Conservation (phyloP, 208 protist genomes). For the Wallacemonas sp. region DNA sequence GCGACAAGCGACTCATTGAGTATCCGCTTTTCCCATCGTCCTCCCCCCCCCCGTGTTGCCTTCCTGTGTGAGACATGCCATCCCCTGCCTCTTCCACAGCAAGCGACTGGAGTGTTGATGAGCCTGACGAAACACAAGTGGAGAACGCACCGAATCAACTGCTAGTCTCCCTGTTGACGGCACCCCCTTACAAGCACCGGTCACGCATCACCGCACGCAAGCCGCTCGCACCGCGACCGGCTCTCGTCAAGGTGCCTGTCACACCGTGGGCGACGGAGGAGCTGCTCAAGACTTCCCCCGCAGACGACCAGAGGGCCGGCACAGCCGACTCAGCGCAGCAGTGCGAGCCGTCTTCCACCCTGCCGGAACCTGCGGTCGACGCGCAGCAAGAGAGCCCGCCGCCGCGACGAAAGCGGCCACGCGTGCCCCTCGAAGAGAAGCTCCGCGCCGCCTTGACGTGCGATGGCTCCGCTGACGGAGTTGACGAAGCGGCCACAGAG, state of each 20-base stretch:
- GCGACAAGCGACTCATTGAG: too few relatives aligned
- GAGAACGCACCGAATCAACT: constrained; percentile 3
- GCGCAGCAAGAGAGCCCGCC: not conserved
- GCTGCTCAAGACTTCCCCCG: not conserved
- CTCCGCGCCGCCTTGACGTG: constrained; percentile 13
- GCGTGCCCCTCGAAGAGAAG: constrained; percentile 13
- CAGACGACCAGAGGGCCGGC: too few relatives aligned
- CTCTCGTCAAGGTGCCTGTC: not conserved
- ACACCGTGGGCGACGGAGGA: not conserved
- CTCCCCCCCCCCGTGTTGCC: too few relatives aligned
- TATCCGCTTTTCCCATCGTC: too few relatives aligned
- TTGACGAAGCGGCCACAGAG: not conserved
- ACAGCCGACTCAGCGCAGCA: constrained; percentile 13
- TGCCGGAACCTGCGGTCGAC: too few relatives aligned
- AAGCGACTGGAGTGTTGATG: not conserved
- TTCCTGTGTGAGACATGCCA: too few relatives aligned
- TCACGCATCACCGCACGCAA: not conserved
- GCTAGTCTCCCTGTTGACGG: not conserved
- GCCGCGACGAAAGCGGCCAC: constrained; percentile 4
- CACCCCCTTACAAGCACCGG: not conserved
- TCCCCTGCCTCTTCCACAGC: not conserved
- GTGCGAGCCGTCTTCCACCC: constrained; percentile 1
- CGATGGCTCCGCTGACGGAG: not conserved
- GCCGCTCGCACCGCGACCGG: not conserved
- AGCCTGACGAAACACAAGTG: not conserved